Base-by-base conservation (phyloP, 176 grass and related monocot genomes). In the Microstegium vimineum region DNA sequence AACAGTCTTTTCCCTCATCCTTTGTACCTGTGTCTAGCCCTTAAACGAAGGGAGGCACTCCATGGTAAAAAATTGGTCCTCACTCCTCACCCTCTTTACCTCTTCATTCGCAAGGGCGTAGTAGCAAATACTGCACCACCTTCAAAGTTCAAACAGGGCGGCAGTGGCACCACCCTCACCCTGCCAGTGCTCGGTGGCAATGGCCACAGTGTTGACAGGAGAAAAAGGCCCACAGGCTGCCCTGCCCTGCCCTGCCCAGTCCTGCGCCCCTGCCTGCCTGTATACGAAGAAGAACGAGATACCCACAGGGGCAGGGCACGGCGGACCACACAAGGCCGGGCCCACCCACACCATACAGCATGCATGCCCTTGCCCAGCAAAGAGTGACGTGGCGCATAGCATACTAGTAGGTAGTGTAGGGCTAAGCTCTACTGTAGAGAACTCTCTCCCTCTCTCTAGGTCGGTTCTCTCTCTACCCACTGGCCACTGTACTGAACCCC, bases 221-320 rank as follows among this genome's bases (percentile, higher is more conserved):
- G 14, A 17, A 6, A 34, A 34, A 22, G 64, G 66, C 34, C 66
- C 66, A 38, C 65, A 37, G 65, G 65, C 49, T 52, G 9, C 67
- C 3, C 66, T 25, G 35, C n/a, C n/a, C n/a, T n/a, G n/a, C 36
- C 36, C n/a, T 57, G 20, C 8, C 18, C 45, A 16, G 71, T 11
- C 73, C 62, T 75, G 63, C 52, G 27, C 49, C 6, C 51, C 38
- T 16, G 42, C n/a, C n/a, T n/a, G n/a, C 10, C 49, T 9, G 57
- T 22, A 10, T 1, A 17, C 1, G 75, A 74, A n/a, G n/a, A n/a
- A 81, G 51, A 5, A 71, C 33, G 14, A 59, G 36, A 66, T 78
- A 56, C 86, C 85, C 41, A 42, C 36, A 33, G 69, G 20, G 69
- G 37, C 76, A 69, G 75, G 10, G 52, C 77, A 79, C 15, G 5